These are phyloP conservation scores for Parsonsia alboflavescens DNA, from an alignment of 257 asterid species.

Conservation along the genomic window DNA sequence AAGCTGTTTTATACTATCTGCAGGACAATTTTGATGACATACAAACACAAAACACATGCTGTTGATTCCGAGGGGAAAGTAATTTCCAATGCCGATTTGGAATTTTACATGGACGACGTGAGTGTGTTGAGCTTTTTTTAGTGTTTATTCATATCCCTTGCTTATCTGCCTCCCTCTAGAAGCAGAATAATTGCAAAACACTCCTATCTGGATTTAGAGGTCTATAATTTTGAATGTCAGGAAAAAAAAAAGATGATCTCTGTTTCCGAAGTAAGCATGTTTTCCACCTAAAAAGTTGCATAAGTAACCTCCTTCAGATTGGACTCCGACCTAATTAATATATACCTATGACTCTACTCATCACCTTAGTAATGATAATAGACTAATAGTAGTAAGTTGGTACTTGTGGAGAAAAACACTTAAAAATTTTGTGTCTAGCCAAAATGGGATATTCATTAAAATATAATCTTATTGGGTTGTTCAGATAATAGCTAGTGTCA, in stretches of 20 bases:
- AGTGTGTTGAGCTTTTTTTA: constrained; percentile 20
- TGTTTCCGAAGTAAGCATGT: not conserved
- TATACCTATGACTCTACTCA: not conserved
- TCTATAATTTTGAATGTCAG: not conserved
- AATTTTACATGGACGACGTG: constrained; percentile 85
- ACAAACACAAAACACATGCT: constrained; percentile 91
- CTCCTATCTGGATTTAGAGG: not conserved
- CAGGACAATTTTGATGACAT: constrained; percentile 94
- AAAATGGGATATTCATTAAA: not conserved
- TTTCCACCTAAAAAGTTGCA: not conserved
- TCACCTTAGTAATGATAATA: not conserved
- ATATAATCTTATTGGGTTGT: not conserved
- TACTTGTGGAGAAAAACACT: not conserved
- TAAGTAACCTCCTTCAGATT: not conserved
- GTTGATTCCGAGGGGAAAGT: constrained; percentile 71
- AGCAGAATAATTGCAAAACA: not conserved
- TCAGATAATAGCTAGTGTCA: not conserved
- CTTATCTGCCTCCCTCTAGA: not conserved
- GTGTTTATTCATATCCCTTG: not conserved
- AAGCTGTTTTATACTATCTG: constrained; percentile 3
- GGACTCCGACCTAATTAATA: no score
- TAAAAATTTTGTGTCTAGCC: not conserved
- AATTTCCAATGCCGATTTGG: constrained; percentile 70
- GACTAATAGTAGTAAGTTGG: not conserved
- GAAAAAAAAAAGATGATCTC: not conserved